A percentile compares a stretch with the other conserved stretches of the same genome.
These are phyloP conservation scores for Microstegium vimineum DNA, from an alignment of 176 grass and related monocot species.

Conservation along the genomic window DNA sequence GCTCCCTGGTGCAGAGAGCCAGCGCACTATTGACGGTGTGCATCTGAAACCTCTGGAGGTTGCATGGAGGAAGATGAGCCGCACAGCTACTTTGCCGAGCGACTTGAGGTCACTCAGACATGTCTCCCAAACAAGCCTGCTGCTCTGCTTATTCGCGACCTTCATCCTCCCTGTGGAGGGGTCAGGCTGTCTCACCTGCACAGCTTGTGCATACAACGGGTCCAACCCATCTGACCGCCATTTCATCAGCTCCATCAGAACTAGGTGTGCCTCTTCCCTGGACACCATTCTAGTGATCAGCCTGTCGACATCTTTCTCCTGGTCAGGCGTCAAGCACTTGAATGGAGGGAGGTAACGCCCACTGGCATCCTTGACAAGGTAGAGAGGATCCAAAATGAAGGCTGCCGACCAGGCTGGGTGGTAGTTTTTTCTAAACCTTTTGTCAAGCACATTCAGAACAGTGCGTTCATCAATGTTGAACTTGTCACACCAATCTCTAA, in stretches of 20 bases:
- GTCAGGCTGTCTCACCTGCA: conserved; percentile 73
- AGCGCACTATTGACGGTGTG: conserved; percentile 48
- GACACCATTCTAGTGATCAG: conserved; percentile 81
- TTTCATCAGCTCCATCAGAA: conserved; percentile 91
- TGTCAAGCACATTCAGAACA: conserved; percentile 46
- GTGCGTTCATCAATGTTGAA: conserved; percentile 40
- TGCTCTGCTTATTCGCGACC: conserved; percentile 82
- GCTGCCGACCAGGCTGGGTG: conserved; percentile 82
- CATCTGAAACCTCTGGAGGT: conserved; percentile 47
- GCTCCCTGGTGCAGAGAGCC: conserved; percentile 41
- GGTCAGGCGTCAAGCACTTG: conserved; percentile 68
- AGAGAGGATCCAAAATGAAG: conserved; percentile 74
- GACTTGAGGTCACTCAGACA: conserved; percentile 63
- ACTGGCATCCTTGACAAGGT: conserved; percentile 67
- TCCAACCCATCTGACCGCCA: conserved; percentile 78
- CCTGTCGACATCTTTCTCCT: conserved; percentile 83
- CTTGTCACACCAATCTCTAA: conserved; percentile 64
- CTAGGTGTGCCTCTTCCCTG: conserved; percentile 77
- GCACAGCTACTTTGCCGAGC: conserved; percentile 65
- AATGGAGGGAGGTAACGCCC: conserved; percentile 84
- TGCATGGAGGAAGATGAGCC: conserved; percentile 85
- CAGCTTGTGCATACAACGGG: conserved; percentile 75
- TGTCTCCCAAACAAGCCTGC: conserved; percentile 88
- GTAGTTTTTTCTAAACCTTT: conserved; percentile 76
- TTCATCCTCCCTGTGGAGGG: conserved; percentile 71